Evolutionary conservation across 345 rosid species (phyloP).

Genomic region (Xanthoceras sorbifolium): DNA sequence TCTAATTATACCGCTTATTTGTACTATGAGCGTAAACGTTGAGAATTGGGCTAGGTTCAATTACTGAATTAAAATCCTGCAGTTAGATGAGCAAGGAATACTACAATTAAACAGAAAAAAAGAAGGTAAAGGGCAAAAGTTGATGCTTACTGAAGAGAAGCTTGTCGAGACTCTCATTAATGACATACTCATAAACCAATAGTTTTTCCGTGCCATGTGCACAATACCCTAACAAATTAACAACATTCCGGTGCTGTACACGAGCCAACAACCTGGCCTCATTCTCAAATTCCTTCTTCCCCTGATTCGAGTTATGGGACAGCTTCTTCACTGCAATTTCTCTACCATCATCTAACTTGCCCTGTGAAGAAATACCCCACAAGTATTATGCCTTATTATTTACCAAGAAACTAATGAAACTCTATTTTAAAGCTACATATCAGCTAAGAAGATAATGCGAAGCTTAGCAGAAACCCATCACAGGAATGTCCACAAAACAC

Average conservation of each 20-base stretch:
- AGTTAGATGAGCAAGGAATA: not conserved
- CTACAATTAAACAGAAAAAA: not conserved
- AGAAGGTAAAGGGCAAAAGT: slow-evolving; percentile 5
- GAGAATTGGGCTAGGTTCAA: not conserved
- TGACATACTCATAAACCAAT: slow-evolving; percentile 84
- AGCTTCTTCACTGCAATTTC: slow-evolving; percentile 97
- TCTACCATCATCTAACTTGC: slow-evolving; percentile 83
- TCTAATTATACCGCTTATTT: not conserved
- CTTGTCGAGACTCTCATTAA: slow-evolving; percentile 92
- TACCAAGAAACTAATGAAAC: not conserved
- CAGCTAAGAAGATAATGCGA: not conserved
- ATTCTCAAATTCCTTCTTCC: slow-evolving; percentile 78
- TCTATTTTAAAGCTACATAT: not conserved
- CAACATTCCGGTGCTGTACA: slow-evolving; percentile 95
- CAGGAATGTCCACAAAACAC: not conserved
- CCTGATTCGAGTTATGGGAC: slow-evolving; percentile 75
- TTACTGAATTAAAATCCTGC: not conserved
- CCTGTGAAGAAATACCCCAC: slow-evolving; percentile 44
- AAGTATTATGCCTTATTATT: slow-evolving; percentile 7
- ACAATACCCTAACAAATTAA: slow-evolving; percentile 87
- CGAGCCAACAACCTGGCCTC: slow-evolving; percentile 89
- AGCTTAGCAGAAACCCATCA: not conserved
- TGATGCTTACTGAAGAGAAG: slow-evolving; percentile 78
- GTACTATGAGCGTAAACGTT: not conserved
- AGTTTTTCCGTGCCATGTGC: slow-evolving; percentile 80